Evolutionary conservation across 2,329 filamentous ascomycete species (phyloP).

Genomic region (Cordyceps tenuipes): DNA sequence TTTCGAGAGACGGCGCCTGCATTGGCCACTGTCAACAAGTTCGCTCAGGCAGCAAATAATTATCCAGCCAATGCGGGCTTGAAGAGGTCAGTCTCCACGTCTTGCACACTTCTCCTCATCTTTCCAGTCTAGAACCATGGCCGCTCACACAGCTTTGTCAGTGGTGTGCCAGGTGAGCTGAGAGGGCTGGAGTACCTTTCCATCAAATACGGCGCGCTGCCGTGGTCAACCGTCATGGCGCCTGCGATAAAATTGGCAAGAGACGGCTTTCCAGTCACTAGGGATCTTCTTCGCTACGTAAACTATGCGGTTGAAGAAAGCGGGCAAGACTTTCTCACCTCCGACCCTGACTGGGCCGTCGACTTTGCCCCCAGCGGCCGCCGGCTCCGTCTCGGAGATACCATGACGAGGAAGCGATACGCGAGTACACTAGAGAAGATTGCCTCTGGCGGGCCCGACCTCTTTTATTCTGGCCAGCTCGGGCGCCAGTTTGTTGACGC

Average conservation of each 20-base stretch:
- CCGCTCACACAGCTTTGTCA: slow-evolving; percentile 40
- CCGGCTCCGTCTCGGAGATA: slow-evolving; percentile 57
- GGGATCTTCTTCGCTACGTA: slow-evolving; percentile 67
- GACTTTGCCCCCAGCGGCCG: slow-evolving; percentile 76
- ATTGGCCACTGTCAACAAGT: slow-evolving; percentile 75
- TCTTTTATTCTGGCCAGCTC: slow-evolving; percentile 62
- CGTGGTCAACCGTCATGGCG: slow-evolving; percentile 58
- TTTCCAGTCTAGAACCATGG: no score
- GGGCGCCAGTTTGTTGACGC: slow-evolving; percentile 62
- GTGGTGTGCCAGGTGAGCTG: slow-evolving; percentile 61
- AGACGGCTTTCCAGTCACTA: slow-evolving; percentile 62
- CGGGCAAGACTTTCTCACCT: slow-evolving; percentile 49
- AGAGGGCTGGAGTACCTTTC: slow-evolving; percentile 69
- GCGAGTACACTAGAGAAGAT: slow-evolving; percentile 66
- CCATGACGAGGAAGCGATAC: slow-evolving; percentile 65
- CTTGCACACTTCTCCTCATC: neutral
- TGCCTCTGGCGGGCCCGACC: slow-evolving; percentile 54
- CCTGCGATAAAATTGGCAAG: slow-evolving; percentile 67
- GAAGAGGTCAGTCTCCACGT: neutral
- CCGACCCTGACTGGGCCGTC: slow-evolving; percentile 67
- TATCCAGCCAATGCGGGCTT: slow-evolving; percentile 35
- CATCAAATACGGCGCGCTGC: slow-evolving; percentile 52
- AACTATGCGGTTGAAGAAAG: slow-evolving; percentile 36
- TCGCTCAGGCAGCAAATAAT: slow-evolving; percentile 48
- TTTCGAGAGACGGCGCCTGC: slow-evolving; percentile 79